phyloP scores from a whole-genome alignment of 2,329 filamentous ascomycete species.

The Pestalotiopsis fici region DNA sequence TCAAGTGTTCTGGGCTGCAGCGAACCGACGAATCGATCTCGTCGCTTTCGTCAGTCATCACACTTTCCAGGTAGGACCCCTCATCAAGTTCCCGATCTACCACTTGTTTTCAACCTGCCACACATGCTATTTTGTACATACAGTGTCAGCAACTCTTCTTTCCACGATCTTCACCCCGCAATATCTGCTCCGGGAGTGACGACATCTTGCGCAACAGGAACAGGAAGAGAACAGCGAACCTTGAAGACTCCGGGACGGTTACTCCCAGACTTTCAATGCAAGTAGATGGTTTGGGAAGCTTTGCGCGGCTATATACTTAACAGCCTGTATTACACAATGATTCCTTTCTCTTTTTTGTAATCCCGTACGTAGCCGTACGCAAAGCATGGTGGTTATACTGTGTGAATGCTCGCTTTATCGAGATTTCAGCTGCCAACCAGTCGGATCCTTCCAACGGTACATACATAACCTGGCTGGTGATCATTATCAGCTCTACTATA shows the following conservation, averaged over 20 bases:
- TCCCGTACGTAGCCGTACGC: background rate
- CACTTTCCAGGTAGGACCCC: background rate
- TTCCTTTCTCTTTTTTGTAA: background rate
- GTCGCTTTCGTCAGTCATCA: background rate
- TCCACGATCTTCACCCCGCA: background rate
- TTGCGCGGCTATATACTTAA: background rate
- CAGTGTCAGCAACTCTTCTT: background rate
- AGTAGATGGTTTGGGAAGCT: background rate
- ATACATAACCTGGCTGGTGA: background rate
- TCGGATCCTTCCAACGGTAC: background rate
- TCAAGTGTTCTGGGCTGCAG: background rate
- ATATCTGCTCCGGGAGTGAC: constrained; percentile 5
- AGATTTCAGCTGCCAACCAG: background rate
- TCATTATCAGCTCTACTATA: background rate
- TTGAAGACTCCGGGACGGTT: background rate
- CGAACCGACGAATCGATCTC: background rate
- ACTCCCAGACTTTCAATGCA: background rate
- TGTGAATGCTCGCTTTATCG: background rate
- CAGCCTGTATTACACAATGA: background rate
- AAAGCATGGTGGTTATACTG: background rate
- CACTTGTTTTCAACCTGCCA: background rate
- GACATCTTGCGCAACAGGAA: constrained; percentile 5
- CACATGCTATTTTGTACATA: too few relatives aligned
- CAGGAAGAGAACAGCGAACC: background rate
- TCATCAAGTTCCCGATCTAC: background rate